These are phyloP conservation scores for Claviceps spartinae DNA, from an alignment of 2,329 filamentous ascomycete species.

Conservation along the genomic window DNA sequence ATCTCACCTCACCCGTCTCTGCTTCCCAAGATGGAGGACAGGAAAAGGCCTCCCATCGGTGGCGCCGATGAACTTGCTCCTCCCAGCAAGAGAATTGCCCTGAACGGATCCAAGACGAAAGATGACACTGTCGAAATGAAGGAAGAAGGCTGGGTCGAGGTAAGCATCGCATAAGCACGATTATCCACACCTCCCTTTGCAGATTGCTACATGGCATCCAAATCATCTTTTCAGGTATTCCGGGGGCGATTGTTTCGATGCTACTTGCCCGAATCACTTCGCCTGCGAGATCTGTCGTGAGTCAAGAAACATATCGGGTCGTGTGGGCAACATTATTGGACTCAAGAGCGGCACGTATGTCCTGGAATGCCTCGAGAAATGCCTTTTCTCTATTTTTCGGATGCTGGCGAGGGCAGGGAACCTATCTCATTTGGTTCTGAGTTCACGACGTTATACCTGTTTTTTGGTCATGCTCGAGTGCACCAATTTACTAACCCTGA, in stretches of 20 bases:
- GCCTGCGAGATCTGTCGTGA: conserved; percentile 2
- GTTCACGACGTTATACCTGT: not conserved
- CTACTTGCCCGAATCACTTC: not conserved
- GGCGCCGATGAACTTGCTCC: conserved; percentile 73
- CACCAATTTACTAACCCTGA: not conserved
- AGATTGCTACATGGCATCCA: conserved; percentile 4
- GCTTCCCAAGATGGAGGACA: conserved; percentile 96
- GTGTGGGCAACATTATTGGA: not conserved
- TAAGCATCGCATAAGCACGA: conserved; percentile 37
- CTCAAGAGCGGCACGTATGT: conserved; percentile 1
- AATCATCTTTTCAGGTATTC: conserved; percentile 2
- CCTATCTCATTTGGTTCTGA: not conserved
- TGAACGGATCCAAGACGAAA: conserved; percentile 58
- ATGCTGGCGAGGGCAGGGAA: not conserved
- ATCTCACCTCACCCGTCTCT: conserved; percentile 63
- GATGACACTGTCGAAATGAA: conserved; percentile 42
- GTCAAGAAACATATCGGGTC: not conserved
- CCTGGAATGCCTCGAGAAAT: not conserved
- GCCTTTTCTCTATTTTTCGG: not conserved
- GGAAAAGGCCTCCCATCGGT: conserved; percentile 82
- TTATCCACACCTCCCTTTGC: conserved; percentile 10
- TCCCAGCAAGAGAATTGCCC: conserved; percentile 80
- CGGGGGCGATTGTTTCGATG: not conserved
- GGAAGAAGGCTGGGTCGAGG: conserved; percentile 50
- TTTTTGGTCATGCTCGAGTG: not conserved